Evolutionary conservation across 2,329 filamentous ascomycete species (phyloP).

Genomic region (Cadophora sp.): DNA sequence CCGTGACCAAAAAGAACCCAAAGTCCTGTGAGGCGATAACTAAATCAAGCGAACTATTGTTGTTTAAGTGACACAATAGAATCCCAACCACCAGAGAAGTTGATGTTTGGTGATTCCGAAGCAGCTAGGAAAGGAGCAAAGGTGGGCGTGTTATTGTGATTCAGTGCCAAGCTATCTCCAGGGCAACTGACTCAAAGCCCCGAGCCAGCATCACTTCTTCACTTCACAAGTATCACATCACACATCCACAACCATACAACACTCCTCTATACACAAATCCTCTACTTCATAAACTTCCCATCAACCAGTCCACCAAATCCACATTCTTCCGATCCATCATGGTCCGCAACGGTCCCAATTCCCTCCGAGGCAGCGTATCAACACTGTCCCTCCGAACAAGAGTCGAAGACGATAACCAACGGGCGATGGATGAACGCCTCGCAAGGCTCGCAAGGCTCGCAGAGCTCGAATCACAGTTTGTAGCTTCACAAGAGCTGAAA

Average conservation of each 20-base stretch:
- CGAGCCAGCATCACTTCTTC: neutral
- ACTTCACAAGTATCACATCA: neutral
- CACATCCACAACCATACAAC: neutral
- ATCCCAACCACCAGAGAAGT: too few species aligned
- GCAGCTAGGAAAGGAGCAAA: neutral
- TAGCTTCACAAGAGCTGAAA: constrained; percentile 11
- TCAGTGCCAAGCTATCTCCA: neutral
- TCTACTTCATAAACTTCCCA: neutral
- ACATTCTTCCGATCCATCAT: constrained; percentile 26
- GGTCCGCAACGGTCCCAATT: constrained; percentile 38
- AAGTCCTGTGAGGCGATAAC: too few species aligned
- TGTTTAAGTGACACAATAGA: too few species aligned
- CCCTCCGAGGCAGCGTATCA: constrained; percentile 36
- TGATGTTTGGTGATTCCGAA: too few species aligned
- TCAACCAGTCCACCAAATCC: neutral
- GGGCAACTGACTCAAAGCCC: neutral
- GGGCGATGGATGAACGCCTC: constrained; percentile 29
- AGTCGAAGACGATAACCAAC: constrained; percentile 22
- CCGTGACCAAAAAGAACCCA: too few species aligned
- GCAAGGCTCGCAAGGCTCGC: constrained; percentile 32
- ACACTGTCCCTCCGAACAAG: constrained; percentile 33
- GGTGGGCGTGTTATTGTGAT: neutral
- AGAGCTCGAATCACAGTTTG: constrained; percentile 32
- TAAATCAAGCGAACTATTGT: too few species aligned
- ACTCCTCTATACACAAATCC: neutral